Percentiles rank a stretch among this genome's conserved stretches.
These are phyloP conservation scores for Exophiala viscosa DNA, from an alignment of 2,329 filamentous ascomycete genomes.

Conservation along the genomic window DNA sequence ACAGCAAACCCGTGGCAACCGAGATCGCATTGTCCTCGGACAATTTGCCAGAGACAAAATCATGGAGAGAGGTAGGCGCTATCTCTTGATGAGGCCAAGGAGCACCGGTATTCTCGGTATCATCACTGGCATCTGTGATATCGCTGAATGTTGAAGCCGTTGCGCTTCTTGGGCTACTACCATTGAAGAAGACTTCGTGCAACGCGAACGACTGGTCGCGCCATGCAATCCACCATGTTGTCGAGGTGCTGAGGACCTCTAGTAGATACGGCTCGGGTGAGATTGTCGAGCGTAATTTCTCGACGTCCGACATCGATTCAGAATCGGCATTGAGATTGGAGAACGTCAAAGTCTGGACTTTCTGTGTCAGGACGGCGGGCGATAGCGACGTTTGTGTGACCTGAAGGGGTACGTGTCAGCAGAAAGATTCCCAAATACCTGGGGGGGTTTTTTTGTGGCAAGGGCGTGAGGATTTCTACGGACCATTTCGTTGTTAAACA, in stretches of 20 bases:
- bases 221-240: conserved; percentile 28
- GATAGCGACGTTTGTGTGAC: conserved; percentile 4
- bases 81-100: conserved; percentile 1
- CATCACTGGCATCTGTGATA: background rate
- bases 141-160: background rate
- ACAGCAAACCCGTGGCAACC: conserved; percentile 22
- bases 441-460: background rate
- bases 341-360: conserved; percentile 14
- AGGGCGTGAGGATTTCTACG: background rate
- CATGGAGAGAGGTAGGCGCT: conserved; percentile 11
- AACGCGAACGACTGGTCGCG: conserved; percentile 23
- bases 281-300: conserved; percentile 25
- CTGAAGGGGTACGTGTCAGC: conserved; percentile 1
- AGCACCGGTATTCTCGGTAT: too few species aligned
- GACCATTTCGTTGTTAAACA: conserved; percentile 27
- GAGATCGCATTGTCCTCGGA: conserved; percentile 13
- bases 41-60: conserved; percentile 24
- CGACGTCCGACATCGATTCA: conserved; percentile 7
- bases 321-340: background rate
- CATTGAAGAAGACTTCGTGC: conserved; percentile 14
- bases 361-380: conserved; percentile 10
- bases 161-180: background rate
- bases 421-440: too few species aligned
- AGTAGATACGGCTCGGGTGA: conserved; percentile 21
- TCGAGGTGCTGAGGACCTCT: conserved; percentile 22